These are phyloP conservation scores for Aspergillus taichungensis DNA, from an alignment of 495 filamentous ascomycete species.

Conservation along the genomic window DNA sequence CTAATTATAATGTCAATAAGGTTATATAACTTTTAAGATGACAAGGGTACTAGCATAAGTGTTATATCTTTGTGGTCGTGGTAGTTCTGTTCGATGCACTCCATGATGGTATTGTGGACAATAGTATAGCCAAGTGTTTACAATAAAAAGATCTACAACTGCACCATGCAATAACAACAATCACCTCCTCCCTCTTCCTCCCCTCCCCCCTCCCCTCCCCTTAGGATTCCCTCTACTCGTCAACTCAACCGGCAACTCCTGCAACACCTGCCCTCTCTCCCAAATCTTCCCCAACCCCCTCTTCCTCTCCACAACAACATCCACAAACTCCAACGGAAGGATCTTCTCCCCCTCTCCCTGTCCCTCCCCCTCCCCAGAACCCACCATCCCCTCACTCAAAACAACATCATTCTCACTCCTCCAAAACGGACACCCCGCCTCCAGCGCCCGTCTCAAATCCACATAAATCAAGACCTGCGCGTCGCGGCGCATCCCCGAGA, in stretches of 20 bases:
- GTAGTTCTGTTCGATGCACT: too few relatives aligned
- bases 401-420: conserved; percentile 76
- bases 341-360: conserved; percentile 17
- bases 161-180: too few relatives aligned
- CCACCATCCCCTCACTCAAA: conserved; percentile 37
- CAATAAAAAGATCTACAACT: too few relatives aligned
- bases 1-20: too few relatives aligned
- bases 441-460: conserved; percentile 57
- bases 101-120: too few relatives aligned
- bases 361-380: conserved; percentile 6
- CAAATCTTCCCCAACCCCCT: conserved; percentile 52
- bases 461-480: conserved; percentile 74
- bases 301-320: conserved; percentile 50
- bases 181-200: too few relatives aligned
- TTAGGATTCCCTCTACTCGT: conserved; percentile 27
- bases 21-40: too few relatives aligned
- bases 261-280: conserved; percentile 52
- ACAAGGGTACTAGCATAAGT: too few relatives aligned
- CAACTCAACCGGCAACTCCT: conserved; percentile 35
- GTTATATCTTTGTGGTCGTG: too few relatives aligned
- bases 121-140: too few relatives aligned
- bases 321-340: conserved; percentile 35
- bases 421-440: conserved; percentile 70
- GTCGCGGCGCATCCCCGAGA: conserved; percentile 78
- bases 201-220: conserved; percentile 13